Percentiles rank a stretch among this genome's conserved stretches.
Evolutionary conservation across 2,329 filamentous ascomycete genomes (phyloP).

Genomic region (Alternaria tenuissima): DNA sequence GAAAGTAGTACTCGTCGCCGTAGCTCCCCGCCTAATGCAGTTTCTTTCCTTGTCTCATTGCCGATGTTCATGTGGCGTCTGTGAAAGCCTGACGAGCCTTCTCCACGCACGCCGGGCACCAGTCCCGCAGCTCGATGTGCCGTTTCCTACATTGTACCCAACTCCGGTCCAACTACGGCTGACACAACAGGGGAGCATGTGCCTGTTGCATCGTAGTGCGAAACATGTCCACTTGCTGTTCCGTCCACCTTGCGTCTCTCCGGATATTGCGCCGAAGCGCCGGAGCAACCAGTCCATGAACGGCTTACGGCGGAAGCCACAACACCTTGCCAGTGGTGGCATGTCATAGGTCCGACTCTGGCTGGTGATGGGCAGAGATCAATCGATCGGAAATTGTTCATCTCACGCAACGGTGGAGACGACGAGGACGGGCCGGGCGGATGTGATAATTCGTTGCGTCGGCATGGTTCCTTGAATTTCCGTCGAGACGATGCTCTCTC

Average conservation of each 20-base stretch:
- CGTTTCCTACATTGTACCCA: conserved; percentile 7
- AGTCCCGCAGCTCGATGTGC: conserved; percentile 11
- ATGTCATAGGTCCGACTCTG: conserved; percentile 13
- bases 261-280: conserved; percentile 24
- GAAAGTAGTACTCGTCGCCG: background rate
- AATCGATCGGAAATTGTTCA: conserved; percentile 15
- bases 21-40: conserved; percentile 7
- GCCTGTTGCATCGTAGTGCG: conserved; percentile 12
- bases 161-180: conserved; percentile 20
- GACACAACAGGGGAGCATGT: conserved; percentile 25
- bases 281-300: conserved; percentile 15
- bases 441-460: conserved; percentile 11
- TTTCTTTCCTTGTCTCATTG: conserved; percentile 5
- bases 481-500: conserved; percentile 13
- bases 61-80: background rate
- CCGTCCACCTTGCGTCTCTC: conserved; percentile 15
- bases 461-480: conserved; percentile 7
- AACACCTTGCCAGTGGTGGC: conserved; percentile 7
- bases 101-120: conserved; percentile 12
- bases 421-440: conserved; percentile 10
- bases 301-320: conserved; percentile 14
- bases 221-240: conserved; percentile 17
- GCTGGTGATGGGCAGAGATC: conserved; percentile 8
- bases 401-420: conserved; percentile 7
- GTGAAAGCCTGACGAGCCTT: conserved; percentile 9